phyloP scores from a whole-genome alignment of 345 rosid genomes.

The Lepidium africanum region DNA sequence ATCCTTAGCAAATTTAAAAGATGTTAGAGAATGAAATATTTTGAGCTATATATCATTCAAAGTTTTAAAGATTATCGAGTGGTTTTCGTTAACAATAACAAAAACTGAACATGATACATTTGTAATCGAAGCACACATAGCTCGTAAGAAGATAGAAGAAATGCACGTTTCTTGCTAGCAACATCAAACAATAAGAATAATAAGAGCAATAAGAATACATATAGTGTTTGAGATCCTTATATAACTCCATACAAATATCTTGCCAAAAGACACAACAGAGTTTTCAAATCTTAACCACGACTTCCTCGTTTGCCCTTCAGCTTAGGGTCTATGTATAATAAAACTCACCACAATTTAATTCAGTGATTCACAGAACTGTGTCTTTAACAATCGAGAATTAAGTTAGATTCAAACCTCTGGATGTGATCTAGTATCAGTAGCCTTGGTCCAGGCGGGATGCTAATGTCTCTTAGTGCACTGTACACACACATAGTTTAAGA shows the following conservation, averaged over 20 bases:
- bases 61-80: too few relatives aligned
- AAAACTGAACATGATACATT: not conserved
- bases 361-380: not conserved
- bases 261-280: not conserved
- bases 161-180: not conserved
- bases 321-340: slow-evolving; percentile 58
- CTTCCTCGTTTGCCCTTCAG: slow-evolving; percentile 39
- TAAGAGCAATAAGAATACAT: not conserved
- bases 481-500: not conserved
- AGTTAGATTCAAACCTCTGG: slow-evolving; percentile 47
- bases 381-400: not conserved
- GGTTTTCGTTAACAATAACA: too few relatives aligned
- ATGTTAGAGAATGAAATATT: too few relatives aligned
- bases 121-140: not conserved
- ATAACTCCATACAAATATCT: not conserved
- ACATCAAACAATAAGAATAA: slow-evolving; percentile 2
- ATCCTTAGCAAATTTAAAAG: too few relatives aligned
- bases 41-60: too few relatives aligned
- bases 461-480: slow-evolving; percentile 94
- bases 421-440: slow-evolving; percentile 81
- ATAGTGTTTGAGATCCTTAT: not conserved
- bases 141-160: not conserved
- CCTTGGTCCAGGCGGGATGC: slow-evolving; percentile 94
- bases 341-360: not conserved
- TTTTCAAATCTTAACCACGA: slow-evolving; percentile 20